Evolutionary conservation across 108 stramenopile genomes (phyloP).

Genomic region (Pseudonitzschia multistriata): DNA sequence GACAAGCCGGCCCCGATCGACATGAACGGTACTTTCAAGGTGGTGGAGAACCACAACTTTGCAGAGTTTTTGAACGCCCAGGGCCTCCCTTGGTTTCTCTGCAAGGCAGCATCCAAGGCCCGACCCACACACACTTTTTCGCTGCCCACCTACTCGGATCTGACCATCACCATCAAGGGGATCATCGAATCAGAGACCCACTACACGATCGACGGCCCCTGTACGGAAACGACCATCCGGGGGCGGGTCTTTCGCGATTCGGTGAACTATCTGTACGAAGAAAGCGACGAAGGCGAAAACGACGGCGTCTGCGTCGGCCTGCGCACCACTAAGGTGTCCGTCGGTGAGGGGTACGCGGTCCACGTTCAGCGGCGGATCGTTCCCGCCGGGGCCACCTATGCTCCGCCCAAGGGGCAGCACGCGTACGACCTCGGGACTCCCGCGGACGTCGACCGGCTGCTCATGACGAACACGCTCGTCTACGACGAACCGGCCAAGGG

Average conservation of each 20-base stretch:
- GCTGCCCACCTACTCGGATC: conserved; percentile 24
- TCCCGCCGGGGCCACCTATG: not conserved
- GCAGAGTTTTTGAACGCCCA: conserved; percentile 51
- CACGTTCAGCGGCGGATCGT: conserved; percentile 17
- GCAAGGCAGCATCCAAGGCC: conserved; percentile 46
- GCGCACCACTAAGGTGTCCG: conserved; percentile 36
- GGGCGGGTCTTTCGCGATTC: conserved; percentile 49
- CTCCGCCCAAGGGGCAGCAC: not conserved
- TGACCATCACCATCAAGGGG: conserved; percentile 53
- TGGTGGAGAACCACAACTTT: conserved; percentile 48
- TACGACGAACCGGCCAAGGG: not conserved
- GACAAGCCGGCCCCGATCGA: conserved; percentile 27
- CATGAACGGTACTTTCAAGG: conserved; percentile 49
- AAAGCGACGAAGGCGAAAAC: not conserved
- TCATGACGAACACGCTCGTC: not conserved
- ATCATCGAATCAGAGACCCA: conserved; percentile 51
- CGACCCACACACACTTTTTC: conserved; percentile 49
- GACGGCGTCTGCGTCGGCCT: conserved; percentile 30
- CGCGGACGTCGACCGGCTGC: not conserved
- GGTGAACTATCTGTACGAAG: conserved; percentile 37
- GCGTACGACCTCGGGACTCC: not conserved
- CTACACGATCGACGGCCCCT: conserved; percentile 52
- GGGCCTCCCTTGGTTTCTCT: conserved; percentile 55
- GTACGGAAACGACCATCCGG: conserved; percentile 37
- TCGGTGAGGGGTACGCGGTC: conserved; percentile 46